Evolutionary conservation across 108 stramenopile genomes (phyloP), one percentile per base, ranked within the genome.

Genomic region (Fragilaria radians): DNA sequence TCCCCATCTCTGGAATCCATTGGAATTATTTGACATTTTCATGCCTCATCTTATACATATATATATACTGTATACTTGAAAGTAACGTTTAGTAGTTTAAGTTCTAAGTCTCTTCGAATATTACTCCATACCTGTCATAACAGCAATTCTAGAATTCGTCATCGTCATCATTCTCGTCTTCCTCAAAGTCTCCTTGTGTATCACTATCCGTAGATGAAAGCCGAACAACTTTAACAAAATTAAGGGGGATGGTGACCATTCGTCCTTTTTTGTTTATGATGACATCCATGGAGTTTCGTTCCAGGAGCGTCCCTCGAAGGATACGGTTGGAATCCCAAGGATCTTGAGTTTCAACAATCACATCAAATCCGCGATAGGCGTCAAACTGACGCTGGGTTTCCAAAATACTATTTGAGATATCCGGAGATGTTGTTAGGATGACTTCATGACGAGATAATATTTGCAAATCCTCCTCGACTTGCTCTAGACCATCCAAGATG

Each of bases 331-430:
- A 87, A 7, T 85, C 74, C 73, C 75, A 89, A 3, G 89, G 89
- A 74, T 94, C 89, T 28, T 68, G 61, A 14, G 87, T 94, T 52
- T 86, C 79, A 11, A 91, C 83, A 52, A 65, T 65, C 0, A 94
- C 93, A 59, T 77, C 67, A 30, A 60, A 57, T 22, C 76, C 83
- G 7, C 78, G 56, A 22, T 73, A 68, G 7, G 54, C 67, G 66
- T 92, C 85, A 59, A 87, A 92, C 51, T 92, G 76, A 29, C 61
- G 71, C 68, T 92, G 91, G 5, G 85, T 82, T 49, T 92, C 91
- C 25, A 91, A 48, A 1, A 81, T 54, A 23, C 62, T 61, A 4
- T 72, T 72, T 48, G 74, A 59, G n/a, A n/a, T n/a, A 34, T 79
- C 77, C 28, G 65, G 22, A 3, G 87, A 81, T 58, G 72, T 75